Conservation (phyloP, 2,329 filamentous ascomycete genomes). For the Kalmusia sp. region DNA sequence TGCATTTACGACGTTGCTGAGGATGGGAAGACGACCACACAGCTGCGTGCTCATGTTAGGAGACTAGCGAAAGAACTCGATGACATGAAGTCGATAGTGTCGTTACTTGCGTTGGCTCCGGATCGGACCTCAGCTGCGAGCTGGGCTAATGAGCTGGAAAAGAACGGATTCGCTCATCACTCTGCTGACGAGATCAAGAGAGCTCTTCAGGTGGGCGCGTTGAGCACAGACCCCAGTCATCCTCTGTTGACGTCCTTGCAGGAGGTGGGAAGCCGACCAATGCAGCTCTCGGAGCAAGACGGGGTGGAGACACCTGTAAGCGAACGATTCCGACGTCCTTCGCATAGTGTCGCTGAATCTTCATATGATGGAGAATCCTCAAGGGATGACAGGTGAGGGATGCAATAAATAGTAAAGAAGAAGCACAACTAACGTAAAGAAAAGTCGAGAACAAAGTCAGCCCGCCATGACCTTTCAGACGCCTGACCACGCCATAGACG, state of each 20-base stretch:
- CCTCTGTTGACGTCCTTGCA: conserved; percentile 22
- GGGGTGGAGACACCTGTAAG: conserved; percentile 34
- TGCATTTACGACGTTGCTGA: conserved; percentile 49
- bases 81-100: conserved; percentile 47
- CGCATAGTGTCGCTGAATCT: conserved; percentile 32
- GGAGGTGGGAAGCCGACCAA: conserved; percentile 30
- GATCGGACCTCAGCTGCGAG: conserved; percentile 42
- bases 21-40: conserved; percentile 48
- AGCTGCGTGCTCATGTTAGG: conserved; percentile 46
- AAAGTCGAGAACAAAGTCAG: conserved; percentile 42
- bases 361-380: conserved; percentile 42
- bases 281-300: conserved; percentile 31
- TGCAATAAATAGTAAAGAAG: conserved; percentile 4
- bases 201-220: conserved; percentile 39
- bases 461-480: conserved; percentile 31
- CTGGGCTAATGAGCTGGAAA: conserved; percentile 46
- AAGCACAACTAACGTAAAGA: conserved; percentile 25
- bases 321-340: conserved; percentile 29
- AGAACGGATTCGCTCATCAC: conserved; percentile 47
- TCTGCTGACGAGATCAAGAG: conserved; percentile 46
- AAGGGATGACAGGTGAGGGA: conserved; percentile 38
- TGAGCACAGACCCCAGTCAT: not conserved
- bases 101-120: conserved; percentile 42
- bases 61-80: conserved; percentile 47
- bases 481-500: conserved; percentile 27